A percentile compares a stretch with the other conserved stretches of the same genome.
These are phyloP conservation scores for Marasmius fiardii DNA, from an alignment of 1,284 basidiomycete species.

Conservation along the genomic window DNA sequence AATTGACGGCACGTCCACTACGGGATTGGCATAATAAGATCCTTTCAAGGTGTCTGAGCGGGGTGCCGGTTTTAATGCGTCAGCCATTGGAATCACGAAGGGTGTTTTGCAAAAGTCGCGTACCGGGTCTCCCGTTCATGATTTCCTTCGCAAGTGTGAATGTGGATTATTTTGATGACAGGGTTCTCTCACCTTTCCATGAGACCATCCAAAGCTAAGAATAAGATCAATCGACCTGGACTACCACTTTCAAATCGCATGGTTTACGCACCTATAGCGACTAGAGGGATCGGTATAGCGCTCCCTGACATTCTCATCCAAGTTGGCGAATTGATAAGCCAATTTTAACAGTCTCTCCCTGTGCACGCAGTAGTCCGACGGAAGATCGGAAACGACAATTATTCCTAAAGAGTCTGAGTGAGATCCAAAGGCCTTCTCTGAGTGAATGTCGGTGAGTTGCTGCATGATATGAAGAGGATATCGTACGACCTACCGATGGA, in stretches of 20 bases:
- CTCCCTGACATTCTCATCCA: conserved; percentile 64
- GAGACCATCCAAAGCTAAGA: conserved; percentile 94
- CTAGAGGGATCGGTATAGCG: conserved; percentile 66
- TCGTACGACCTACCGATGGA: conserved; percentile 53
- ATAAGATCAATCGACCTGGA: conserved; percentile 2
- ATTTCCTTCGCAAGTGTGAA: conserved; percentile 57
- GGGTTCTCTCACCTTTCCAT: conserved; percentile 67
- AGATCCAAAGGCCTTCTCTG: conserved; percentile 81
- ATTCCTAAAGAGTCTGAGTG: conserved; percentile 74
- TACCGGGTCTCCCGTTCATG: conserved; percentile 88
- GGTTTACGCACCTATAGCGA: conserved; percentile 56
- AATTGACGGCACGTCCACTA: conserved; percentile 62
- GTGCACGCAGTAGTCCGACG: conserved; percentile 54
- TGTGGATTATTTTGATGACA: too few relatives aligned
- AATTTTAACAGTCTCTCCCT: conserved; percentile 71
- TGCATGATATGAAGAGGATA: neutral
- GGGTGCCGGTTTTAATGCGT: neutral
- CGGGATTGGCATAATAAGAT: conserved; percentile 89
- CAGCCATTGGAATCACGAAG: neutral
- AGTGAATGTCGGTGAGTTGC: neutral
- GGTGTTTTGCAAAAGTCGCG: neutral
- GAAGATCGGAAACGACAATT: conserved; percentile 79
- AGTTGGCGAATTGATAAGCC: conserved; percentile 69
- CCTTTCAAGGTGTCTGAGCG: conserved; percentile 80
- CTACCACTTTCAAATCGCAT: conserved; percentile 2